Percentiles rank a stretch among this genome's conserved stretches.
phyloP scores from a whole-genome alignment of 148 eudicot genomes.

The Tetragonia tetragonoides region DNA sequence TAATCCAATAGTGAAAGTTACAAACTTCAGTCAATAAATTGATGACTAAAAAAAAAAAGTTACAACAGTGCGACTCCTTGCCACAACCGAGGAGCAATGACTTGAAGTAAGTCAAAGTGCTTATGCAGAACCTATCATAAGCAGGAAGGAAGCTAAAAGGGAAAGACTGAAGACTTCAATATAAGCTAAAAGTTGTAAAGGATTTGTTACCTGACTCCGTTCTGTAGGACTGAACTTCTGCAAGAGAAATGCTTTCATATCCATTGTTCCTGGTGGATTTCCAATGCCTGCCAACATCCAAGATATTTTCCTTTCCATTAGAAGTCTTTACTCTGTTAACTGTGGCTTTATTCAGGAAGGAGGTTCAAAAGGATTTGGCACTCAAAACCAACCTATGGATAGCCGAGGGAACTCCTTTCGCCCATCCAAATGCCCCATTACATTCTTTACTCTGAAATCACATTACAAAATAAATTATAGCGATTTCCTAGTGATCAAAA shows the following conservation, averaged over 20 bases:
- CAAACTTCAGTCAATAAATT: neutral
- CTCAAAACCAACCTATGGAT: conserved; percentile 65
- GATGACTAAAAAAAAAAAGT: neutral
- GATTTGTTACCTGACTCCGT: conserved; percentile 50
- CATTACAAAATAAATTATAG: neutral
- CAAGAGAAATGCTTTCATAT: conserved; percentile 90
- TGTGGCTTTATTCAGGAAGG: neutral
- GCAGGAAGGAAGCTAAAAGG: neutral
- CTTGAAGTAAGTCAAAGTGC: neutral
- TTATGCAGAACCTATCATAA: neutral
- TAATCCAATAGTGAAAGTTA: neutral
- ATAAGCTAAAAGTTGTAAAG: too few relatives aligned
- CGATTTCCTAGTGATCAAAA: neutral
- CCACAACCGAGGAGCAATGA: neutral
- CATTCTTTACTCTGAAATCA: conserved; percentile 82
- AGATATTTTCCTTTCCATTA: neutral
- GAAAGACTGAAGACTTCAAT: neutral
- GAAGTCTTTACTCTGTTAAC: neutral
- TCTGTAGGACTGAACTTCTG: conserved; percentile 79
- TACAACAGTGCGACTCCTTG: neutral
- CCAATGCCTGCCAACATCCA: conserved; percentile 62
- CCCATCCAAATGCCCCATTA: conserved; percentile 82
- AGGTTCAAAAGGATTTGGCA: neutral
- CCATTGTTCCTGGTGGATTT: conserved; percentile 94
- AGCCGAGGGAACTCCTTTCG: conserved; percentile 88